These are phyloP conservation scores for Gelatoporia subvermispora DNA, from an alignment of 768 basidiomycete genomes.

Conservation along the genomic window DNA sequence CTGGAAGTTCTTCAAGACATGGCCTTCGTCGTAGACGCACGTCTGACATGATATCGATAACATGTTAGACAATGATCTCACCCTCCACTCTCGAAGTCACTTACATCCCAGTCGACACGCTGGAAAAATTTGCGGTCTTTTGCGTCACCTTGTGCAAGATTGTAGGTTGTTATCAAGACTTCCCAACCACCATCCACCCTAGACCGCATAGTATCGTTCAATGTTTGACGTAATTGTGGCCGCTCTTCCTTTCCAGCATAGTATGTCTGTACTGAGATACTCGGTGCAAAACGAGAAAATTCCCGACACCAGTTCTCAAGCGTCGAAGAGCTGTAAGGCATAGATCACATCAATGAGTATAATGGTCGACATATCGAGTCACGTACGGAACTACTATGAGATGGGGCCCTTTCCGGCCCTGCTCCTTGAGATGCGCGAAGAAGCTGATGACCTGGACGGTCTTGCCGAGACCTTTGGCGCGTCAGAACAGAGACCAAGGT, in stretches of 20 bases:
- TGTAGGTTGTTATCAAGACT: slow-evolving; percentile 94
- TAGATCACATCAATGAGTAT: not conserved
- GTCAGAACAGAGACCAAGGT: slow-evolving; percentile 6
- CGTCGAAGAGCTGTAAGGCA: slow-evolving; percentile 71
- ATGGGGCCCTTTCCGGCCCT: slow-evolving; percentile 77
- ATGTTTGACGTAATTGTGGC: slow-evolving; percentile 60
- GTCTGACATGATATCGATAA: slow-evolving; percentile 42
- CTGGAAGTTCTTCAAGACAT: slow-evolving; percentile 94
- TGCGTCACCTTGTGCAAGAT: slow-evolving; percentile 81
- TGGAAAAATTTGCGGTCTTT: slow-evolving; percentile 92
- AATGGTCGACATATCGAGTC: not conserved
- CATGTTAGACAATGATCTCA: not conserved
- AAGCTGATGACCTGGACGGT: slow-evolving; percentile 99
- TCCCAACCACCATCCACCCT: slow-evolving; percentile 68
- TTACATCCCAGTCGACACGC: slow-evolving; percentile 86
- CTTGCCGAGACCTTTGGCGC: slow-evolving; percentile 81
- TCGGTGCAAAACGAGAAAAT: slow-evolving; percentile 86
- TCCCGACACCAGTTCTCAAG: slow-evolving; percentile 99
- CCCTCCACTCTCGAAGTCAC: no score
- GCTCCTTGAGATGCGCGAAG: slow-evolving; percentile 82
- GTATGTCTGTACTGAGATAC: slow-evolving; percentile 83
- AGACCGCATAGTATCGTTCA: slow-evolving; percentile 55
- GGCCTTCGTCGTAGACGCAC: slow-evolving; percentile 95
- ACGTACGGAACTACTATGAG: slow-evolving; percentile 93
- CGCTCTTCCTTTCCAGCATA: slow-evolving; percentile 93